Evolutionary conservation across 1,284 basidiomycete genomes (phyloP), one percentile per base, ranked within the genome.

Genomic region (Earliella scabrosa): DNA sequence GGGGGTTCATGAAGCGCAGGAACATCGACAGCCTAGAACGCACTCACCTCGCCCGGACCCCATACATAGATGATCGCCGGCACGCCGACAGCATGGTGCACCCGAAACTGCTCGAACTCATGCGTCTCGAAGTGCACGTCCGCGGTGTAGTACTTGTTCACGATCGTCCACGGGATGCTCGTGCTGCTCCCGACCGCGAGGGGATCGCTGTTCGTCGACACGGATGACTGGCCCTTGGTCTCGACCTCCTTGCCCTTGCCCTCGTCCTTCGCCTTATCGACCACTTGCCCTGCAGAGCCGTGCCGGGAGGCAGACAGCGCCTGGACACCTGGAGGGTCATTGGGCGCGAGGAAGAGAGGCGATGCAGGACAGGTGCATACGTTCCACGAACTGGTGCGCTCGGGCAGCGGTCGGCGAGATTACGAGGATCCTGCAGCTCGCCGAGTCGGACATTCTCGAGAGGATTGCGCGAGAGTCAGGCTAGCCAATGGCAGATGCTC

Each of bases 131-230:
- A 90, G 52, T 85, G 81, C 6, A 95, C 88, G 50, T 82, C 73
- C 4, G 93, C 93, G 11, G 85, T 82, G 73, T 95, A 95, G 73
- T 95, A 95, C 71, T 86, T 90, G 77, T 95, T 95, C 56, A 78
- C 75, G 57, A 95, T 90, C 29, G 80, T 87, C 90, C 92, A 95
- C 13, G 86, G 86, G 31, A 90, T 71, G 29, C 58, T 61, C n/a
- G 55, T 64, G 59, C 56, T 63, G 44, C 53, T 49, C 20, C 51
- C 54, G 23, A 52, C 41, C 10, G 54, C 45, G 27, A 50, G 54
- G 23, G 52, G 57, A 27, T 56, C 52, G 16, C 39, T 45, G 52
- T 36, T 45, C 16, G 60, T 45, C 32, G 58, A 60, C 26, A 58
- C 40, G 18, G 52, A 50, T 3, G 52, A 46, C 35, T 32, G 34